Percentiles rank a stretch among this genome's conserved stretches.
Evolutionary conservation across 257 asterid species (phyloP).

Genomic region (Nicotiana obtusifolia): DNA sequence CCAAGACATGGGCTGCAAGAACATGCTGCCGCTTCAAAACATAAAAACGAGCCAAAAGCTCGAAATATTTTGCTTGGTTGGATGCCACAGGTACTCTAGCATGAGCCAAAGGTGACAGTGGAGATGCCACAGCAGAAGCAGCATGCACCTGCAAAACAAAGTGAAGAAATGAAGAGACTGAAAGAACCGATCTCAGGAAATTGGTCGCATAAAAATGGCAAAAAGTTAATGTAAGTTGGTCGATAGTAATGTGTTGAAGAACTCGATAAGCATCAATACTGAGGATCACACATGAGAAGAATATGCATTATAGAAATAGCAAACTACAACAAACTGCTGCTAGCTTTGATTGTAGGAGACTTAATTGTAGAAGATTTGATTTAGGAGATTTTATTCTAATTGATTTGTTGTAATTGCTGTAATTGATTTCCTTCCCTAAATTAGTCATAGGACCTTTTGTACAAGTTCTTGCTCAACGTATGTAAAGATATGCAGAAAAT

Average conservation of each 20-base stretch:
- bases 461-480: no score
- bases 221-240: constrained; percentile 4
- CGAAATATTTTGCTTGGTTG: constrained; percentile 65
- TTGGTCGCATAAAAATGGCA: neutral
- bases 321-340: neutral
- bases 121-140: constrained; percentile 39
- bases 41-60: constrained; percentile 90
- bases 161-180: constrained; percentile 11
- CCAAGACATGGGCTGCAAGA: constrained; percentile 91
- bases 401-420: no score
- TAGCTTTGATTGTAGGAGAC: no score
- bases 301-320: constrained; percentile 1
- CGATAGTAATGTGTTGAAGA: neutral
- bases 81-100: constrained; percentile 46
- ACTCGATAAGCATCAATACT: neutral
- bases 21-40: constrained; percentile 86
- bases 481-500: no score
- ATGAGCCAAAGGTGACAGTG: constrained; percentile 42
- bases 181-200: neutral
- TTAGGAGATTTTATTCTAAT: no score
- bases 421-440: no score
- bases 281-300: neutral
- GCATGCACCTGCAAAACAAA: constrained; percentile 40
- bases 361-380: no score
- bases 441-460: no score